Base-by-base conservation (phyloP, 2,329 filamentous ascomycete species). In the Podosphaera fusca region DNA sequence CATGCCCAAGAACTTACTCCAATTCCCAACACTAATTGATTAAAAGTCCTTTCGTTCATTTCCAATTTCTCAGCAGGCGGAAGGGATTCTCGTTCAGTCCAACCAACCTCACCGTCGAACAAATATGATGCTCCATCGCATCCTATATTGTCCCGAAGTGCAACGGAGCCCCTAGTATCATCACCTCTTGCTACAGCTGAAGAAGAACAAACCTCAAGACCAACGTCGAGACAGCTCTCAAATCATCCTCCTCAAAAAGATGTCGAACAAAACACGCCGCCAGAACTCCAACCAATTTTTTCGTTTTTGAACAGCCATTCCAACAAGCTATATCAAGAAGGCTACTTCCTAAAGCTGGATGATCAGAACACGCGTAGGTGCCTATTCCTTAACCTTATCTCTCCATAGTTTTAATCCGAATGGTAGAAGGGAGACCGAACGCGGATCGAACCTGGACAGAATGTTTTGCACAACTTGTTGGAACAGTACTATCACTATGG, bases 261-360 rank as follows among this genome's bases (percentile, higher is more conserved):
- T 66, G 76, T 92, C 61, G 80, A 79, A 66, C 77, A 83, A 63
- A 87, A 95, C 67, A 94, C 87, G 35, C 81, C 92, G 60, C 88
- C 92, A 42, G 92, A 98, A 74, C 76, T 98, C 60, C 85, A 88
- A 71, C 90, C 89, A 61, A 89, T 96, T 65, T 96, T 96, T 70
- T 86, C 80, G 59, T 92, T 87, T 67, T 77, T 98, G 62, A 96
- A 95, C 71, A 92, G 84, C 70, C 92, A 98, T 69, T 84, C 81
- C 58, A 95, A 95, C 70, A 96, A 96, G 72, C 74, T 96, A 57
- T 98, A 96, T 69, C 89, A 95, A 64, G 92, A 98, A 71, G 92
- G 92, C 42, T 98, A 96, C 67, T 96, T 98, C 63, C 72, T 98
- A 64, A 98, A 96, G 71, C 74, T 98, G 54, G 90, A 95, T 69